Evolutionary conservation across 2,329 filamentous ascomycete genomes (phyloP).

Genomic region (Tolypocladium ovalisporum): DNA sequence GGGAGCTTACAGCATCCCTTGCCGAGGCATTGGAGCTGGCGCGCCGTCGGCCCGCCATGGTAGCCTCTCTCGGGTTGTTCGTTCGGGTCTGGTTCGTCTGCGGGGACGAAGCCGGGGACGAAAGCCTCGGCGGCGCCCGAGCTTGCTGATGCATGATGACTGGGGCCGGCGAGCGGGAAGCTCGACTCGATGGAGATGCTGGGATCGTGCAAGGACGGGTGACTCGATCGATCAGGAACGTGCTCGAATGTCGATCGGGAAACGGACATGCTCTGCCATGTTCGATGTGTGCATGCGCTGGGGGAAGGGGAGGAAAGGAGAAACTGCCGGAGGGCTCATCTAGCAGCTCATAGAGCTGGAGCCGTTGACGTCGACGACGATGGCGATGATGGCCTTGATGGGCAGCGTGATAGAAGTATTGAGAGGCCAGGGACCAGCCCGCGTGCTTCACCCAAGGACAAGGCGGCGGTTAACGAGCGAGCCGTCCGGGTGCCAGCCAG

Average conservation of each 20-base stretch:
- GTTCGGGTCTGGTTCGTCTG: constrained; percentile 62
- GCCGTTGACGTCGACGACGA: neutral
- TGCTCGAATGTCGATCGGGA: neutral
- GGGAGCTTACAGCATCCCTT: constrained; percentile 32
- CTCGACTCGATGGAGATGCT: neutral
- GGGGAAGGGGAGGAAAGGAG: neutral
- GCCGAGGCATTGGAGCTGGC: constrained; percentile 30
- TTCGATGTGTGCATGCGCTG: neutral
- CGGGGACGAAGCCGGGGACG: constrained; percentile 62
- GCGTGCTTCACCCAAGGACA: neutral
- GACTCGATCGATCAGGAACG: neutral
- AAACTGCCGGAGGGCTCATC: neutral
- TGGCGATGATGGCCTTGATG: neutral
- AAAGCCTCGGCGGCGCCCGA: constrained; percentile 59
- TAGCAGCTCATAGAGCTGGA: neutral
- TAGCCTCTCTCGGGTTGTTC: constrained; percentile 62
- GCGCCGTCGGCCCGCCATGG: constrained; percentile 26
- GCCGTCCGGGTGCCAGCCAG: neutral
- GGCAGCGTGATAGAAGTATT: neutral
- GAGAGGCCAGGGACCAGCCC: neutral
- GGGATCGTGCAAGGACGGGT: neutral
- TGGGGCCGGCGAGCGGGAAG: neutral
- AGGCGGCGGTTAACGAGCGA: neutral
- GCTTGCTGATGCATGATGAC: constrained; percentile 78
- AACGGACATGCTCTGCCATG: constrained; percentile 2